Percentiles rank a stretch among this genome's conserved stretches.
These are phyloP conservation scores for Fonsecaea erecta DNA, from an alignment of 2,329 filamentous ascomycete genomes.

Conservation along the genomic window DNA sequence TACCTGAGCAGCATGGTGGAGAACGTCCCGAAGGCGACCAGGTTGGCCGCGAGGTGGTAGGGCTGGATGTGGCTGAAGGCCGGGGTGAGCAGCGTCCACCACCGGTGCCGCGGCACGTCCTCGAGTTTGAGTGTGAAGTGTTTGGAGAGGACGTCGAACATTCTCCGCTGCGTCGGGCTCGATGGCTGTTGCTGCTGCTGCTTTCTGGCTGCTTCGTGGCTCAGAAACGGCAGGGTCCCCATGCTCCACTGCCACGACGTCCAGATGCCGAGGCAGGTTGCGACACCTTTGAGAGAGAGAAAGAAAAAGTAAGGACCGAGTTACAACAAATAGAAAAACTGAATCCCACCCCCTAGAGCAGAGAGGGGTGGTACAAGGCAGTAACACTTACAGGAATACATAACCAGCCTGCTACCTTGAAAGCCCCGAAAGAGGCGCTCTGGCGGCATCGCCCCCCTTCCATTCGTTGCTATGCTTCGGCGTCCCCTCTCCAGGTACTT, in stretches of 20 bases:
- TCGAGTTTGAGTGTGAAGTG: constrained; percentile 18
- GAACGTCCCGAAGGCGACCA: constrained; percentile 19
- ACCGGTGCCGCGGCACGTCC: not conserved
- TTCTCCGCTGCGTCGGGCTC: not conserved
- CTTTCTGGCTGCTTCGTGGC: no score
- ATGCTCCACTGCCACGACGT: constrained; percentile 6
- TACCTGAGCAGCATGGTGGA: constrained; percentile 7
- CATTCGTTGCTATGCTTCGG: not conserved
- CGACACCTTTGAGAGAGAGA: not conserved
- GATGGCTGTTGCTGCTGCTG: no score
- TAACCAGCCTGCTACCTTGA: not conserved
- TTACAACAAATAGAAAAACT: not conserved
- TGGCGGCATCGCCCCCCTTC: not conserved
- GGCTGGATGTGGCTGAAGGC: constrained; percentile 25
- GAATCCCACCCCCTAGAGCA: no score
- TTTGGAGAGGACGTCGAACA: not conserved
- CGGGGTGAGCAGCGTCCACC: constrained; percentile 27
- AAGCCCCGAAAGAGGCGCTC: not conserved
- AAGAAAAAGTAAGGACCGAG: no score
- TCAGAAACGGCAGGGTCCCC: not conserved
- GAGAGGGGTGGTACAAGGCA: not conserved
- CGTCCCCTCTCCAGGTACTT: not conserved
- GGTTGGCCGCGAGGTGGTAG: constrained; percentile 18
- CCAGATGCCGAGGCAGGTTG: constrained; percentile 2
- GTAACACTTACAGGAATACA: constrained; percentile 3